phyloP scores from a whole-genome alignment of 306 rosid species.

The Nissolia schottii region DNA sequence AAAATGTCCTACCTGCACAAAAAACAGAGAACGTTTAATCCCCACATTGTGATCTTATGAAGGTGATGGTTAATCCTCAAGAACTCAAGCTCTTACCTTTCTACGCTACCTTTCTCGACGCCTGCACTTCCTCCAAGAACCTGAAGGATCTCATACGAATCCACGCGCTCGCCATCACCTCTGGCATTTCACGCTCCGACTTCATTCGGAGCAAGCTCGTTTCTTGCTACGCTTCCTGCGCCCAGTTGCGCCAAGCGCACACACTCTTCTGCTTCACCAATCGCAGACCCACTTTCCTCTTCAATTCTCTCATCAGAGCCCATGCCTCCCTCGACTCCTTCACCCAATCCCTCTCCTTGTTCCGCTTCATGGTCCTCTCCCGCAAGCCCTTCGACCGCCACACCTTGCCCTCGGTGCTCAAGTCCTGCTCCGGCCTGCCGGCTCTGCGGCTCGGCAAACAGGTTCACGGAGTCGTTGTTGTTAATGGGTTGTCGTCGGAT shows the following conservation, averaged over 20 bases:
- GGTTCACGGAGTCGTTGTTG: constrained; percentile 52
- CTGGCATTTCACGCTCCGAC: constrained; percentile 40
- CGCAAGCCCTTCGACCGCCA: constrained; percentile 40
- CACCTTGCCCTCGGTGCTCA: constrained; percentile 55
- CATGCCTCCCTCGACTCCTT: constrained; percentile 43
- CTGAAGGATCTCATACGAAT: constrained; percentile 38
- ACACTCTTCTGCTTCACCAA: constrained; percentile 50
- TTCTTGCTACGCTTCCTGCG: constrained; percentile 53
- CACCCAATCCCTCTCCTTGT: constrained; percentile 47
- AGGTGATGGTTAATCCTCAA: constrained; percentile 14
- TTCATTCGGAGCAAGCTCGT: constrained; percentile 60
- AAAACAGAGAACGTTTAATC: too few species aligned
- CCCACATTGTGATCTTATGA: too few species aligned
- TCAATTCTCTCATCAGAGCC: constrained; percentile 62
- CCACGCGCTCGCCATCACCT: constrained; percentile 41
- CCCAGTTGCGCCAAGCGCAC: constrained; percentile 45
- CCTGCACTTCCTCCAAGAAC: constrained; percentile 37
- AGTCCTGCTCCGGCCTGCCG: constrained; percentile 51
- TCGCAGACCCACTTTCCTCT: constrained; percentile 64
- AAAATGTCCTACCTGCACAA: too few species aligned
- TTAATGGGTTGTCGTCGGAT: constrained; percentile 50
- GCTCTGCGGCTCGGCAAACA: constrained; percentile 46
- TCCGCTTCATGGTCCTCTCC: constrained; percentile 36
- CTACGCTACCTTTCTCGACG: constrained; percentile 43
- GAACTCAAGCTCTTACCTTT: constrained; percentile 28